Conservation (phyloP, 768 basidiomycete species). For the Boletus rex-veris region DNA sequence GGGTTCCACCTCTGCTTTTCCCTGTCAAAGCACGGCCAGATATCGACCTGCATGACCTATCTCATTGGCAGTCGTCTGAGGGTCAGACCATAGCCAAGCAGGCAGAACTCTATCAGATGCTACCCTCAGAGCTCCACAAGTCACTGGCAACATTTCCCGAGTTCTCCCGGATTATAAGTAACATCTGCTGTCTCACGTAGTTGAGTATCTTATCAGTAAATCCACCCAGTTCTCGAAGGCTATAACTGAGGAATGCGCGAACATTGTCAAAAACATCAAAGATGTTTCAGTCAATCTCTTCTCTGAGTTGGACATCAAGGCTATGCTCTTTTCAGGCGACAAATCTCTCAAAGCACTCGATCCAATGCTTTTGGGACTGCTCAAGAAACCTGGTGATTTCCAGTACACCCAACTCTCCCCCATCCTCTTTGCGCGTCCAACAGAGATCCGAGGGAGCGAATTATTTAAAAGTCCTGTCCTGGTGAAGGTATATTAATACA, state of each 20-base stretch:
- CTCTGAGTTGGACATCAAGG: background rate
- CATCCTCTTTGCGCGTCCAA: background rate
- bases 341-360: background rate
- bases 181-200: background rate
- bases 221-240: background rate
- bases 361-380: background rate
- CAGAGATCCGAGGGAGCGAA: accelerated
- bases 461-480: background rate
- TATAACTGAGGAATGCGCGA: background rate
- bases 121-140: background rate
- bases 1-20: background rate
- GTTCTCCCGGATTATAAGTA: background rate
- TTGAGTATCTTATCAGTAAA: no score
- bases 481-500: background rate
- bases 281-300: background rate
- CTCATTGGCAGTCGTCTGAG: background rate
- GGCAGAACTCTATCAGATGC: background rate
- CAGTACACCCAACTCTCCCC: background rate
- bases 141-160: background rate
- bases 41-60: background rate
- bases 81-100: background rate
- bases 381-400: background rate
- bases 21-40: background rate
- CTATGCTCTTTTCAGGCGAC: background rate
- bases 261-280: constrained; percentile 1